Base-by-base conservation (phyloP, 352 stramenopile species). In the Globisporangium camurandrum region DNA sequence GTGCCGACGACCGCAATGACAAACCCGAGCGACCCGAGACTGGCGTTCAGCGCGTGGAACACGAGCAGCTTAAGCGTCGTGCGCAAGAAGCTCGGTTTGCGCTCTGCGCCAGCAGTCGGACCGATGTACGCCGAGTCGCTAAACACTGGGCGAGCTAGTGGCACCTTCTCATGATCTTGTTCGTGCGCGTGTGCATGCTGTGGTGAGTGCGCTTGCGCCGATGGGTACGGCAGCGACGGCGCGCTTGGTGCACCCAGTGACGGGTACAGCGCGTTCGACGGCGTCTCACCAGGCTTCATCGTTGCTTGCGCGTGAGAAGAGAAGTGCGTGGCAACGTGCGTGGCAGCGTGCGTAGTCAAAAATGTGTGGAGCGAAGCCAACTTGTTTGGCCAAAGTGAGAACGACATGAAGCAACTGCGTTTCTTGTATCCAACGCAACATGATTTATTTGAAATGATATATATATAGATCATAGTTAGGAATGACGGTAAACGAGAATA, bases 41-140 rank as follows among this genome's bases (percentile, higher is more conserved):
- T 47, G 9, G 68, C 64, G 64, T 84, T 88, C 42, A 81, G 46
- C 49, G 66, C 62, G 46, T 84, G 69, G 64, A 88, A 84, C 39
- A 88, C 42, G 31, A 72, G 54, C 24, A 87, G 75, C 36, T 68
- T 70, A 26, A 81, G 47, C 41, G 66, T 69, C 48, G 56, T 59
- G 48, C 57, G 51, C 45, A 80, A 45, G 42, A 76, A 66, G 41
- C 57, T 44, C 34, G 60, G 43, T 8, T 37, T 11, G 34, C 36
- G 27, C 30, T 50, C 51, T 20, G 23, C 39, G 0, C 37, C 36
- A 20, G 57, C 27, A 14, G 63, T 54, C 36, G 68, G 56, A 4
- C 45, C 56, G 27, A 61, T 49, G 20, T 67, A 62, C 31, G 62
- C 41, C 5, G 16, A 23, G n/a, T 43, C 24, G 14, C 19, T 17